Base-by-base conservation (phyloP, 2,329 filamentous ascomycete genomes). In the Falciphora oryzae region DNA sequence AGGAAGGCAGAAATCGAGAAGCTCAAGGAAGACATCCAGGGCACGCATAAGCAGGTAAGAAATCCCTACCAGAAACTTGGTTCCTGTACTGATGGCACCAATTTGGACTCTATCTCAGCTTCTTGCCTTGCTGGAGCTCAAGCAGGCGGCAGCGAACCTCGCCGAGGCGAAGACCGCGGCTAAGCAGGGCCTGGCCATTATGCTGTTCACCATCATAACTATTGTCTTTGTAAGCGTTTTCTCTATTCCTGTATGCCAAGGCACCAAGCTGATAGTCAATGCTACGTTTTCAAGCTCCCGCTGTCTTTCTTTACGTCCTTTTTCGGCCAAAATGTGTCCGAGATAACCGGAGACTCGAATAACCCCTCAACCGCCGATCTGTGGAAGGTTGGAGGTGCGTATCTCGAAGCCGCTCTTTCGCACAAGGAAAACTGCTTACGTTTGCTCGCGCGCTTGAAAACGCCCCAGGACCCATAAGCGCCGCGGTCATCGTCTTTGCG, bases 161-260 rank as follows among this genome's bases (percentile, higher is more conserved):
- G 44, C 44, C 44, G 44, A 53, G n/a, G 44, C 44, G 7, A 53
- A 53, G 44, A 25, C n/a, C 2, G 44, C 44, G 7, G 44, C 44
- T 8, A 74, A 73, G 11, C 79, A 82, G 65, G 77, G 79, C 1
- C 72, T 75, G 0, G 75, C 78, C 1, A 77, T 82, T 61, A 78
- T 82, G 75, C 70, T 78, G 2, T 81, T 82, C 64, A 81, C 80
- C 0, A 67, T 81, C 3, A 76, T 80, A 1, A 81, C 79, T 0
- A 80, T 81, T 57, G 68, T 80, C 38, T 81, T 82, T 64, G 78
- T 80, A 68, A 69, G 77, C 44, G 44, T 44, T 68, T 59, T 6
- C 29, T 13, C 18, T 22, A 5, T 7, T 1, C 18, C 8, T 6
- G 5, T 1, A 27, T 13, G 10, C 10, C 10, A 5, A 2, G 29